Base-by-base conservation (phyloP, 352 stramenopile genomes). In the Phytophthora europaea region DNA sequence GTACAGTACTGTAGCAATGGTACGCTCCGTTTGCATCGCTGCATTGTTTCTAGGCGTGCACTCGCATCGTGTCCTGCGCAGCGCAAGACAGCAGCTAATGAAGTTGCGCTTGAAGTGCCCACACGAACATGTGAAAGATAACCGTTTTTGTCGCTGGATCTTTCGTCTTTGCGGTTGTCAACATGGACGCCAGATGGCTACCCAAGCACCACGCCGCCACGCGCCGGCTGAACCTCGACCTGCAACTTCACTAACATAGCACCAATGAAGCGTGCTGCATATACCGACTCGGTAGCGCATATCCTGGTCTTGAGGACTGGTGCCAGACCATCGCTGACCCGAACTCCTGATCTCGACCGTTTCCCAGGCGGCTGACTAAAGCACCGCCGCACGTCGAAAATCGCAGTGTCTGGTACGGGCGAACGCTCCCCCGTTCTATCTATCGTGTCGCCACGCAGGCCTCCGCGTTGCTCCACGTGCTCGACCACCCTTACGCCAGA, bases 181-280 rank as follows among this genome's bases (percentile, higher is more conserved):
- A 58, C 43, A 4, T 64, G 31, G 38, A 51, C 47, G 38, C 13
- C 18, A 58, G 23, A 65, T 71, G 45, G 55, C 64, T 65, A 60
- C 64, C 53, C 53, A 43, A 62, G 36, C 34, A 67, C 47, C 47
- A 67, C 45, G n/a, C 7, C 59, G 12, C 31, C n/a, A 28, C 34
- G 15, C 50, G 40, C 50, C 22, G 28, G 26, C 53, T 59, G 53
- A 26, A 47, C 31, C 13, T 40, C 22, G 7, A 38, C 36, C 51
- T 58, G 22, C 52, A 50, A 50, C 13, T 16, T 50, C 40, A 16
- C 40, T 12, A 50, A 16, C 18, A 50, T 50, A 50, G 40, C 40
- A 16, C 40, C 40, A 50, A 50, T 50, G 40, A 50, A 50, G 18
- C 40, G 18, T 50, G 15, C 13, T 22, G 18, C 40, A 5, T 48